Base-by-base conservation (phyloP, 139 green algal genomes). In the Picochlorum sp. region DNA sequence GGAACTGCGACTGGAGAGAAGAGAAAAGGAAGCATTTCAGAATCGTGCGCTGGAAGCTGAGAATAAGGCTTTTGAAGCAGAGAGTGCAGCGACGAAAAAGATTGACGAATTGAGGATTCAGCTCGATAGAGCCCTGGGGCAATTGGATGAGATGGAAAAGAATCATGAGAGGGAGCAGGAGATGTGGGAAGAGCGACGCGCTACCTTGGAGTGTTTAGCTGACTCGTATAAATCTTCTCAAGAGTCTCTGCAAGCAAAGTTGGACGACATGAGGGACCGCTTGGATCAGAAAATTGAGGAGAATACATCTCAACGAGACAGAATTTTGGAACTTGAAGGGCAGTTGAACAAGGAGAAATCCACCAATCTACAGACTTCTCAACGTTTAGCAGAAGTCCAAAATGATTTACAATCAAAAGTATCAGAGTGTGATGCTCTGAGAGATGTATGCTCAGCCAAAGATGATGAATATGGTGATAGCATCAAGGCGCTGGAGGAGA, bases 131-230 rank as follows among this genome's bases (percentile, higher is more conserved):
- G 47, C 47, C 6, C 15, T 54, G 47, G n/a, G 16, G 16, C 47
- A 54, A 26, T 26, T 54, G 6, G 47, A 54, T 54, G 18, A 54
- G 15, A 54, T 54, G 16, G 47, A 54, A 54, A 54, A 54, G 47
- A 20, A 54, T 54, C 16, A 20, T 7, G n/a, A 54, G 47, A 54
- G n/a, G n/a, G n/a, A 54, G 47, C 11, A 20, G 18, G 47, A 54
- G 47, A 54, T 21, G 18, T 54, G 47, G n/a, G n/a, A 26, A 13
- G 16, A 26, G 15, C 47, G 18, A 13, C 34, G 34, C 2, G 8
- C 34, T 13, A 41, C 34, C 34, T 41, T 41, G 34, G 34, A 41
- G 34, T 41, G 34, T 41, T 0, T 41, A 6, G 34, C 34, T 41
- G 34, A 41, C 34, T 41, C 34, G 1, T 41, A 41, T 41, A 41